Percentiles rank a stretch among this genome's conserved stretches.
Conservation (phyloP, 1,284 basidiomycete species). For the Sanghuangporus weigelae region DNA sequence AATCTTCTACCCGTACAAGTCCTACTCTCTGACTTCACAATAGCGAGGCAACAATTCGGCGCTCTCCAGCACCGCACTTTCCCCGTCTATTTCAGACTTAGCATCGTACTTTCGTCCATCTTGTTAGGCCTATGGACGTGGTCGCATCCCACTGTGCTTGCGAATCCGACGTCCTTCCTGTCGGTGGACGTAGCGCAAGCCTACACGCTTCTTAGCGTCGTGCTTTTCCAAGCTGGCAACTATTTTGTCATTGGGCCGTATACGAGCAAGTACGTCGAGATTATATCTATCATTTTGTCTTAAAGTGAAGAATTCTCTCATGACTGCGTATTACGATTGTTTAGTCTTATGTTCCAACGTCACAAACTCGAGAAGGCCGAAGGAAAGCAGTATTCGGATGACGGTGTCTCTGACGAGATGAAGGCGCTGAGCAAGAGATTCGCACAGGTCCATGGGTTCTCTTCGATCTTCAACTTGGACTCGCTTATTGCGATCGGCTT, state of each 20-base stretch:
- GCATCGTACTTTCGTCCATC: constrained; percentile 47
- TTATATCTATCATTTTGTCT: not conserved
- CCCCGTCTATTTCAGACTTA: constrained; percentile 70
- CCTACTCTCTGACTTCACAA: not conserved
- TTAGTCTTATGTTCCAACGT: constrained; percentile 66
- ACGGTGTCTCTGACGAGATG: constrained; percentile 65
- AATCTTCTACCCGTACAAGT: not conserved
- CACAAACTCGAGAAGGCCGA: constrained; percentile 72
- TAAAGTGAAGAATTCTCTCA: not conserved
- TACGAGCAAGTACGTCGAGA: constrained; percentile 55
- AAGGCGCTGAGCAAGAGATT: constrained; percentile 63
- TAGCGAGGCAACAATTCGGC: constrained; percentile 71
- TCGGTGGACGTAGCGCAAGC: constrained; percentile 66
- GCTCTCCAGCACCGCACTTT: constrained; percentile 69
- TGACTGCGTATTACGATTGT: constrained; percentile 2
- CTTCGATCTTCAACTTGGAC: constrained; percentile 59
- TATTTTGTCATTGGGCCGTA: constrained; percentile 57
- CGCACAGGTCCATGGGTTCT: constrained; percentile 59
- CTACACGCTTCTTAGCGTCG: constrained; percentile 50
- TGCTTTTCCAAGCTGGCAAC: constrained; percentile 51
- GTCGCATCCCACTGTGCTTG: constrained; percentile 57
- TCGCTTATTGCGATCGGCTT: constrained; percentile 58
- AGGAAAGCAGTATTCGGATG: constrained; percentile 60
- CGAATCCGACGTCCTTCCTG: constrained; percentile 41
- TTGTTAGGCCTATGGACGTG: constrained; percentile 60